Evolutionary conservation across 2,329 filamentous ascomycete genomes (phyloP).

Genomic region (Xylaria arbuscula): DNA sequence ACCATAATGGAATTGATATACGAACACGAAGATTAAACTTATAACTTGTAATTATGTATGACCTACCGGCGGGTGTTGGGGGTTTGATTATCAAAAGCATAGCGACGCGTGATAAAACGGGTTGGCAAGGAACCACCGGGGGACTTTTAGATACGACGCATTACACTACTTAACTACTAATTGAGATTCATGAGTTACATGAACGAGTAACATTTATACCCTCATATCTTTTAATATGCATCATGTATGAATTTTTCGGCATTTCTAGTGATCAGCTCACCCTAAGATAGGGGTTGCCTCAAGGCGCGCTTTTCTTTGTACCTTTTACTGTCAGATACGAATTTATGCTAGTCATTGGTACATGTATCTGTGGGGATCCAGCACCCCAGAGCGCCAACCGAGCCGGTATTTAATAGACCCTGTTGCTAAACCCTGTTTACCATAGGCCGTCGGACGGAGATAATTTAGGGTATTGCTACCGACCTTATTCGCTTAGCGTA

Average conservation of each 20-base stretch:
- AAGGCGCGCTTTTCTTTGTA: too few species aligned
- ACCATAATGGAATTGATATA: slow-evolving; percentile 19
- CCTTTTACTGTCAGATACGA: neutral
- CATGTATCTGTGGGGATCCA: slow-evolving; percentile 3
- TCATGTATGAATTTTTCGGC: neutral
- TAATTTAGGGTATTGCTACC: too few species aligned
- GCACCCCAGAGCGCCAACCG: neutral
- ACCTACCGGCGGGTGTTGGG: slow-evolving; percentile 15
- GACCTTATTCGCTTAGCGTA: too few species aligned
- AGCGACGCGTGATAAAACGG: slow-evolving; percentile 35
- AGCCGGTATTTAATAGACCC: too few species aligned
- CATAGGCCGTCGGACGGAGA: too few species aligned
- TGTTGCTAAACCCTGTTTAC: too few species aligned
- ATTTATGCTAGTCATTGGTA: neutral
- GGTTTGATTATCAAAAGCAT: slow-evolving; percentile 30
- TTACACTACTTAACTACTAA: slow-evolving; percentile 19
- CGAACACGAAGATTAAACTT: slow-evolving; percentile 4
- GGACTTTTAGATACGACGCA: slow-evolving; percentile 15
- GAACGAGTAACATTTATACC: slow-evolving; percentile 1
- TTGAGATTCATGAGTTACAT: slow-evolving; percentile 19
- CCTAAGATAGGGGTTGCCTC: neutral
- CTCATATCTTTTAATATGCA: neutral
- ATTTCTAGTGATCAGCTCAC: neutral
- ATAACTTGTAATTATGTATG: slow-evolving; percentile 27
- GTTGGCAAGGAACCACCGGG: slow-evolving; percentile 21